Base-by-base conservation (phyloP, 371 early-diverging fungal species). In the Choanephora cucurbitarum region DNA sequence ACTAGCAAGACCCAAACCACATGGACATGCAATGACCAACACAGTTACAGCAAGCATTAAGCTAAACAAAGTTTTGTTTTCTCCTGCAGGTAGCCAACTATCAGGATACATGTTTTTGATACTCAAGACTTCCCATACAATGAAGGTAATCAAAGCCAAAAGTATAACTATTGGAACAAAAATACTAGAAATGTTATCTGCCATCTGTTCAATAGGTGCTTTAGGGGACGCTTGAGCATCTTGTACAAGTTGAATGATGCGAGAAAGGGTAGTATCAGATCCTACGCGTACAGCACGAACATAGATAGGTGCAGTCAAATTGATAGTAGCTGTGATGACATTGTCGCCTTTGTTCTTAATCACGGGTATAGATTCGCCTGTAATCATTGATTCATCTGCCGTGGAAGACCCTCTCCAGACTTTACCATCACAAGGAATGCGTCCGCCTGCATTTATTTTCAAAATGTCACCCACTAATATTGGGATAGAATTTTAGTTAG, bases 341-440 rank as follows among this genome's bases (percentile, higher is more conserved):
- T 65, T 70, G 46, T 73, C 77, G 10, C 71, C 72, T 49, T 73
- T 70, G 0, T 67, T 74, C 64, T 90, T 91, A 23, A 67, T 70
- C 2, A 91, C 81, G 14, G 91, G 91, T 11, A 91, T 56, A 15
- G 89, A 78, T 66, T 93, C 94, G 37, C 94, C 94, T 0, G 94
- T 94, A 34, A 94, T 81, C 82, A 91, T 88, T 49, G 87, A 83
- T 66, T 91, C 91, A 56, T 94, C 92, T 7, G 88, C 74, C 33
- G 76, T 75, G 5, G 79, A 75, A 18, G 69, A 62, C 0, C 87
- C 87, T 50, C 77, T 72, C 80, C 85, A 82, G 10, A 86, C 46
- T 51, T 75, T 75, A 33, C 84, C 89, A 76, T 93, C 91, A 52
- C 84, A 81, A 9, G 90, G 87, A 23, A 86, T 82, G 18, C 81